These are phyloP conservation scores for Cordyceps cicadae DNA, from an alignment of 2,329 filamentous ascomycete species.

Conservation along the genomic window DNA sequence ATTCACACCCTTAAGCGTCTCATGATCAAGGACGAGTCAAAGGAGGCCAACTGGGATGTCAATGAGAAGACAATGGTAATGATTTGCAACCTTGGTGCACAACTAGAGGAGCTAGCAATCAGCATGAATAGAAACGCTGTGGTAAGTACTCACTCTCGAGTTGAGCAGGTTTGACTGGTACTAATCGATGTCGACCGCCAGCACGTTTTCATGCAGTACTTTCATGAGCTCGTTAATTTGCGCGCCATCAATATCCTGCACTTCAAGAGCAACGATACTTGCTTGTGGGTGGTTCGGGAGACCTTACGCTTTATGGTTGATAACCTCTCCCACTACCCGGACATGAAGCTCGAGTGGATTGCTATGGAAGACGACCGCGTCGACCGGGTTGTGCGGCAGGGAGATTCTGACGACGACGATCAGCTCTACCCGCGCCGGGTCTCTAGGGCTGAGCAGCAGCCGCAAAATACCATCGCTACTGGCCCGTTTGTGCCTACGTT, in stretches of 20 bases:
- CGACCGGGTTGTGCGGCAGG: conserved; percentile 39
- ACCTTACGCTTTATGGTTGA: conserved; percentile 52
- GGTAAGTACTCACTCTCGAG: conserved; percentile 33
- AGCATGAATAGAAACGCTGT: conserved; percentile 46
- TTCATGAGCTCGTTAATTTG: conserved; percentile 39
- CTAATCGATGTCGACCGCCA: conserved; percentile 20
- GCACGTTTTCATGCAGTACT: conserved; percentile 50
- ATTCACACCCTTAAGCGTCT: conserved; percentile 44
- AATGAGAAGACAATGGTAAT: conserved; percentile 46
- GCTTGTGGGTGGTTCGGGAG: conserved; percentile 48
- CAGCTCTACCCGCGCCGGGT: conserved; percentile 17
- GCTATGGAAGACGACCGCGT: conserved; percentile 44
- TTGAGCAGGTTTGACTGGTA: not conserved
- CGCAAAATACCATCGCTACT: conserved; percentile 4
- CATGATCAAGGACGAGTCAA: conserved; percentile 50
- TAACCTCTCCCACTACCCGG: conserved; percentile 45
- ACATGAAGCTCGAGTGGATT: conserved; percentile 50
- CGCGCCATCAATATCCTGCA: conserved; percentile 47
- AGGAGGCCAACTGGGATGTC: conserved; percentile 45
- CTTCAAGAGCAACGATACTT: conserved; percentile 48
- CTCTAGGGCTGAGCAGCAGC: conserved; percentile 15
- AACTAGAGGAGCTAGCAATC: conserved; percentile 47
- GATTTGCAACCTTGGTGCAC: conserved; percentile 41
- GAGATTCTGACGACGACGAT: conserved; percentile 20
- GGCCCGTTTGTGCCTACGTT: not conserved